Evolutionary conservation across 1,284 basidiomycete species (phyloP).

Genomic region (Boletellus sp.): DNA sequence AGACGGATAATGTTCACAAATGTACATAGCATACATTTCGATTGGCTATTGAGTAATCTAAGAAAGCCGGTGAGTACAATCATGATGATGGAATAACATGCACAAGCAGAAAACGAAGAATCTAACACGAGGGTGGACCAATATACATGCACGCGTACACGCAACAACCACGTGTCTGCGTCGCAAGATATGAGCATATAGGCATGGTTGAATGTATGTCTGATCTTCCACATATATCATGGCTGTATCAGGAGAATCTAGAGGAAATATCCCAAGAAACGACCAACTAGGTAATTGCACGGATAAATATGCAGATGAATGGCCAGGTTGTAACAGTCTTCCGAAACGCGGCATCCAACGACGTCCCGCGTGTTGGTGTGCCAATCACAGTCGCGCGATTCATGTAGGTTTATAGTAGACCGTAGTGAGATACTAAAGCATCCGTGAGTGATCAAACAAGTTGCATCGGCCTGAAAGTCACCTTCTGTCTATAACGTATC

Average conservation of each 20-base stretch:
- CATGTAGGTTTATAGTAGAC: slow-evolving; percentile 58
- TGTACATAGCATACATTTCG: slow-evolving; percentile 16
- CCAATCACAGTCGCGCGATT: slow-evolving; percentile 10
- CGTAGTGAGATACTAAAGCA: slow-evolving; percentile 50
- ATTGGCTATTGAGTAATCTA: slow-evolving; percentile 23
- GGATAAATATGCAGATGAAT: slow-evolving; percentile 29
- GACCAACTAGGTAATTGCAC: slow-evolving; percentile 24
- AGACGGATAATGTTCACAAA: background rate
- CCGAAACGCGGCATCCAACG: slow-evolving; percentile 21
- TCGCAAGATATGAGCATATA: slow-evolving; percentile 11
- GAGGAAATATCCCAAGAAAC: slow-evolving; percentile 30
- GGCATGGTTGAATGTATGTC: slow-evolving; percentile 15
- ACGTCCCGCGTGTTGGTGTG: slow-evolving; percentile 24
- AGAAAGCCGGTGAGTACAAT: slow-evolving; percentile 15
- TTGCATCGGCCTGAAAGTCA: slow-evolving; percentile 28
- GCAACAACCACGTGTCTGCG: slow-evolving; percentile 8
- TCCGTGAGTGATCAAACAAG: slow-evolving; percentile 9
- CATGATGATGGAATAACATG: slow-evolving; percentile 15
- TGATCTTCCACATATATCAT: slow-evolving; percentile 20
- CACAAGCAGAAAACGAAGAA: slow-evolving; percentile 10
- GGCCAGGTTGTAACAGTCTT: slow-evolving; percentile 9
- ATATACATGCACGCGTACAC: slow-evolving; percentile 16
- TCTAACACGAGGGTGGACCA: slow-evolving; percentile 10
- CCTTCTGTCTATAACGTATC: slow-evolving; percentile 92
- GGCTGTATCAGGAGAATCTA: slow-evolving; percentile 26